A percentile compares a stretch with the other conserved stretches of the same genome.
These are phyloP conservation scores for Penicillium herquei DNA, from an alignment of 495 filamentous ascomycete genomes.

Conservation along the genomic window DNA sequence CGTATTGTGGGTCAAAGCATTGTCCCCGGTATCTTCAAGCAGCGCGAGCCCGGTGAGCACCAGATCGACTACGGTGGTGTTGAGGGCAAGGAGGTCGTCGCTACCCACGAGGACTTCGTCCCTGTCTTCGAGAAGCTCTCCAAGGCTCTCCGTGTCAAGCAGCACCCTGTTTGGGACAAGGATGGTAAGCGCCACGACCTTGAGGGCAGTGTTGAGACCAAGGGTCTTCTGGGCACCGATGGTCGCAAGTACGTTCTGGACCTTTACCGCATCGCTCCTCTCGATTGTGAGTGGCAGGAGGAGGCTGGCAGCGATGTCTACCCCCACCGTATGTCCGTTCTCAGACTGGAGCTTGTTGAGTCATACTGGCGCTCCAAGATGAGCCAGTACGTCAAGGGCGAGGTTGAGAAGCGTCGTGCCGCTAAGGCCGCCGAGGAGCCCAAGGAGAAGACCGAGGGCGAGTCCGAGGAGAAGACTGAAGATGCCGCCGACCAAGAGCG, in stretches of 20 bases:
- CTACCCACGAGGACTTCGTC: conserved; percentile 80
- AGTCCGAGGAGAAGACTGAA: conserved; percentile 32
- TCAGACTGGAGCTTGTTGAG: conserved; percentile 87
- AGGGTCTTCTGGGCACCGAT: conserved; percentile 95
- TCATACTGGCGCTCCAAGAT: conserved; percentile 79
- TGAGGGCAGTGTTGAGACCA: conserved; percentile 96
- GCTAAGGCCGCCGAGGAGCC: conserved; percentile 38
- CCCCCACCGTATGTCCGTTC: conserved; percentile 91
- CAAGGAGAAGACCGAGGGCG: conserved; percentile 44
- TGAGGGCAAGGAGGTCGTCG: conserved; percentile 94
- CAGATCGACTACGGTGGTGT: conserved; percentile 99
- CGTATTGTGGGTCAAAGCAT: conserved; percentile 98
- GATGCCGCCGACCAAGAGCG: conserved; percentile 50
- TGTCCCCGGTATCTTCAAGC: conserved; percentile 98
- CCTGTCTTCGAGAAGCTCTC: conserved; percentile 87
- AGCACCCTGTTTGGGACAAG: conserved; percentile 98
- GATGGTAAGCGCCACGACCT: conserved; percentile 85
- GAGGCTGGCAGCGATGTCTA: conserved; percentile 66
- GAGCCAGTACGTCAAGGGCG: conserved; percentile 75
- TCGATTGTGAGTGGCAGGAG: conserved; percentile 90
- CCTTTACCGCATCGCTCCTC: conserved; percentile 87
- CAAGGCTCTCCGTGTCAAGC: conserved; percentile 82
- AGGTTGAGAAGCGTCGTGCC: conserved; percentile 60
- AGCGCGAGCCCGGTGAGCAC: conserved; percentile 93
- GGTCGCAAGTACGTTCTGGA: conserved; percentile 96